A percentile compares a stretch with the other conserved stretches of the same genome.
These are phyloP conservation scores for Vitis amurensis DNA, from an alignment of 164 flowering plant species.

Conservation along the genomic window DNA sequence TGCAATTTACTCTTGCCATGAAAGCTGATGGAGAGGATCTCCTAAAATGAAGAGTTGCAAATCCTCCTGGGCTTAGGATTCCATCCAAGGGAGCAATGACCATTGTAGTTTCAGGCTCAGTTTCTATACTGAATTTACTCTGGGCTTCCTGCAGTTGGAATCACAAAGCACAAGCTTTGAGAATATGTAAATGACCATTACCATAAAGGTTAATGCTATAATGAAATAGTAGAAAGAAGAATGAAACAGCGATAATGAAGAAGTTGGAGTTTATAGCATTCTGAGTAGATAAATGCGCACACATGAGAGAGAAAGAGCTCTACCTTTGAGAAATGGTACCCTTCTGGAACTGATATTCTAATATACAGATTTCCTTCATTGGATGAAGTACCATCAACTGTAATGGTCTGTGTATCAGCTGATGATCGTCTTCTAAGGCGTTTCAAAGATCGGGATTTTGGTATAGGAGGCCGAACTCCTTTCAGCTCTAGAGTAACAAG, in stretches of 20 bases:
- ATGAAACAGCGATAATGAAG: too few species aligned
- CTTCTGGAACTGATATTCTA: slow-evolving; percentile 70
- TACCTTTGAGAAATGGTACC: slow-evolving; percentile 97
- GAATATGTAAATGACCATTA: background rate
- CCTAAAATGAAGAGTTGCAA: slow-evolving; percentile 60
- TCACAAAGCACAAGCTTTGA: background rate
- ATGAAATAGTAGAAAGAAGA: too few species aligned
- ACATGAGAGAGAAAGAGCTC: slow-evolving; percentile 15
- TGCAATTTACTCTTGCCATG: slow-evolving; percentile 68
- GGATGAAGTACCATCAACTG: slow-evolving; percentile 57
- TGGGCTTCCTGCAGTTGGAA: slow-evolving; percentile 73
- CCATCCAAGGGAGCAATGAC: slow-evolving; percentile 70
- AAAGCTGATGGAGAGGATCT: slow-evolving; percentile 64
- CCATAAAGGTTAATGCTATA: background rate
- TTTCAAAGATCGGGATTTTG: slow-evolving; percentile 65
- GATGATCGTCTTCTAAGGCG: slow-evolving; percentile 74
- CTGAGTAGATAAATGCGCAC: background rate
- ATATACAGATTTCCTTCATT: slow-evolving; percentile 63
- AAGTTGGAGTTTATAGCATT: too few species aligned
- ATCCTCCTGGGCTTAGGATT: slow-evolving; percentile 65
- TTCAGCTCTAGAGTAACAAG: slow-evolving; percentile 80
- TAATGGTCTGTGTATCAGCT: slow-evolving; percentile 53
- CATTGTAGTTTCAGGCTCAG: slow-evolving; percentile 67
- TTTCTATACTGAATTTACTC: slow-evolving; percentile 71
- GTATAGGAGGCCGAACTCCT: slow-evolving; percentile 79